Base-by-base conservation (phyloP, 2,329 filamentous ascomycete species). In the Ceratocystis lukuohia region DNA sequence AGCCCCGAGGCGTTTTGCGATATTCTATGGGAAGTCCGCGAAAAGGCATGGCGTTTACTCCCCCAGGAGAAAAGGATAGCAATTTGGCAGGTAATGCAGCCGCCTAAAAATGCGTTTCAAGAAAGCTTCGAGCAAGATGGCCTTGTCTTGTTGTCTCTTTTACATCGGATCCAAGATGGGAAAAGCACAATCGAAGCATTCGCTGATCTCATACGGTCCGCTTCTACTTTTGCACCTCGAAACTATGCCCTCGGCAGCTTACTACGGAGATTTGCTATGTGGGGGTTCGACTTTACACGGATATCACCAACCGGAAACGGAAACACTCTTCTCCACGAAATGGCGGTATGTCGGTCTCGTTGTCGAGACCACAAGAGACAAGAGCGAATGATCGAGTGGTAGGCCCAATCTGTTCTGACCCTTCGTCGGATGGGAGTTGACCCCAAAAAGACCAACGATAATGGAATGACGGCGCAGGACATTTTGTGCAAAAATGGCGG, bases 11-110 rank as follows among this genome's bases (percentile, higher is more conserved):
- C 50, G 17, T 48, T 67, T 41, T 53, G 45, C n/a, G 63, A 65
- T n/a, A 45, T 67, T 10, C 48, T 65, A 17, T 67, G 59, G 66
- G 66, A 67, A 46, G 63, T 67, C n/a, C 66, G 66, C 10, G 66
- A 67, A 22, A 65, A 62, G 33, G 66, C 66, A 30, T 65, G 46
- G 62, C 61, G 50, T 37, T 20, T 61, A 5, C 53, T 67, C 15
- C 66, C 66, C 2, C 5, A 53, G n/a, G 46, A 25, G 22, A 57
- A 45, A 25, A 45, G 28, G 22, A 15, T 17, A 20, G 15, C 50
- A 48, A 48, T 63, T 22, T 67, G 63, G 66, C 66, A 59, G 22
- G 66, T 67, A 45, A 67, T 67, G 63, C 64, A 59, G 22, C 66
- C 66, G n/a, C 66, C 66, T 30, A 67, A 67, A 15, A 28, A 64